phyloP scores from a whole-genome alignment of 2,329 filamentous ascomycete genomes.

The Rutstroemia sydowiana region DNA sequence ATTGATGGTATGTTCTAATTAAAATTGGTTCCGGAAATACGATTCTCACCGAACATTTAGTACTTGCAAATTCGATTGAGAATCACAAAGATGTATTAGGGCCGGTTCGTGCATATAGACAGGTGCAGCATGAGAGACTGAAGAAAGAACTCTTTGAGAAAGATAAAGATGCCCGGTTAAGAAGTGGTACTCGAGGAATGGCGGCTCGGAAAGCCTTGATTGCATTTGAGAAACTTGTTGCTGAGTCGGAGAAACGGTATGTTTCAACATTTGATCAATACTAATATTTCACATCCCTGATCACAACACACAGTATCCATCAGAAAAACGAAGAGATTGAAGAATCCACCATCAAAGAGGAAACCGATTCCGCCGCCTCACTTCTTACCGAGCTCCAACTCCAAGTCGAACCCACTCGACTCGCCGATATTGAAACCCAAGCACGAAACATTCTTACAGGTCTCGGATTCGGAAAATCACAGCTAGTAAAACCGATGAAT shows the following conservation, averaged over 20 bases:
- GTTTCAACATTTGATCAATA: not conserved
- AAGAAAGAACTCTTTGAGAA: constrained; percentile 58
- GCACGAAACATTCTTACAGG: constrained; percentile 53
- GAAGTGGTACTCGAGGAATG: constrained; percentile 68
- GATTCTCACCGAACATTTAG: constrained; percentile 28
- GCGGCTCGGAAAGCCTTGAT: constrained; percentile 69
- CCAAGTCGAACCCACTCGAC: constrained; percentile 57
- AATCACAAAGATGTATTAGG: constrained; percentile 44
- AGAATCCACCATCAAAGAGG: constrained; percentile 47
- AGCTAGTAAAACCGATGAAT: constrained; percentile 51
- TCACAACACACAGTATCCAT: constrained; percentile 34
- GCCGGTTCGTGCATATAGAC: constrained; percentile 53
- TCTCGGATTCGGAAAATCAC: constrained; percentile 56
- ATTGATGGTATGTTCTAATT: constrained; percentile 42
- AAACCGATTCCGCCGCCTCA: constrained; percentile 63
- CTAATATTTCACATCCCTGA: not conserved
- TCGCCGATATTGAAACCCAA: constrained; percentile 56
- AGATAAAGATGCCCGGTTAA: constrained; percentile 64
- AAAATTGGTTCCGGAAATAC: not conserved
- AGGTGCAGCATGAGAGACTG: constrained; percentile 54
- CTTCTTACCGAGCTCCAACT: constrained; percentile 62
- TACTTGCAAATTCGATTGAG: constrained; percentile 54
- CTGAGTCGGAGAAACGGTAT: constrained; percentile 38
- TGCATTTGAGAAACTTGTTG: constrained; percentile 58
- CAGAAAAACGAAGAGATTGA: constrained; percentile 51